phyloP scores from a whole-genome alignment of 164 flowering plant genomes.

The Sextonia rubra region DNA sequence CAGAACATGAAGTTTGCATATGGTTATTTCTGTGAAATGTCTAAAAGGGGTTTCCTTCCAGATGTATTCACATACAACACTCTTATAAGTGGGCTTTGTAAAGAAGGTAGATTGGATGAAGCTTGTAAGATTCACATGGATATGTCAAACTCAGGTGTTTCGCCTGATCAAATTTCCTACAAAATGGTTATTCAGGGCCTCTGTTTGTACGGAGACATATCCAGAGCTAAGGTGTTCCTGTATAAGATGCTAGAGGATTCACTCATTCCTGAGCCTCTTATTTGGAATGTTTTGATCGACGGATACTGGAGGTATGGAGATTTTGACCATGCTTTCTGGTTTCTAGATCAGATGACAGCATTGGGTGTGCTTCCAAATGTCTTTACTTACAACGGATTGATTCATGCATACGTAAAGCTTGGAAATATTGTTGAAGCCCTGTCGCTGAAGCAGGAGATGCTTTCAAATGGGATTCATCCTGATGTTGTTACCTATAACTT shows the following conservation, averaged over 20 bases:
- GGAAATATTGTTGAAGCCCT: slow-evolving; percentile 42
- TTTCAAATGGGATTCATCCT: slow-evolving; percentile 36
- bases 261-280: slow-evolving; percentile 41
- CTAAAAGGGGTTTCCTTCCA: slow-evolving; percentile 53
- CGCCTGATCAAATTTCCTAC: slow-evolving; percentile 62
- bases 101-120: slow-evolving; percentile 46
- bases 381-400: slow-evolving; percentile 66
- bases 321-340: slow-evolving; percentile 30
- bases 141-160: slow-evolving; percentile 53
- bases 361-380: slow-evolving; percentile 53
- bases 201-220: slow-evolving; percentile 43
- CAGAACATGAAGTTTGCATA: slow-evolving; percentile 31
- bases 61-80: slow-evolving; percentile 64
- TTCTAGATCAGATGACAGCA: slow-evolving; percentile 48
- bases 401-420: slow-evolving; percentile 41
- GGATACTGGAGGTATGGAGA: slow-evolving; percentile 55
- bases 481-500: slow-evolving; percentile 72
- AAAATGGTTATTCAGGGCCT: slow-evolving; percentile 55
- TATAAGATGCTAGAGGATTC: slow-evolving; percentile 44
- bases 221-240: slow-evolving; percentile 43
- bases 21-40: slow-evolving; percentile 43
- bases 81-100: slow-evolving; percentile 53
- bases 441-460: slow-evolving; percentile 49
- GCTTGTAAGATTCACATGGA: slow-evolving; percentile 38
- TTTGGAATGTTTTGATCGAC: slow-evolving; percentile 72